These are phyloP conservation scores for Saturnispora hagleri DNA, from an alignment of 805 yeast genomes.

Conservation along the genomic window DNA sequence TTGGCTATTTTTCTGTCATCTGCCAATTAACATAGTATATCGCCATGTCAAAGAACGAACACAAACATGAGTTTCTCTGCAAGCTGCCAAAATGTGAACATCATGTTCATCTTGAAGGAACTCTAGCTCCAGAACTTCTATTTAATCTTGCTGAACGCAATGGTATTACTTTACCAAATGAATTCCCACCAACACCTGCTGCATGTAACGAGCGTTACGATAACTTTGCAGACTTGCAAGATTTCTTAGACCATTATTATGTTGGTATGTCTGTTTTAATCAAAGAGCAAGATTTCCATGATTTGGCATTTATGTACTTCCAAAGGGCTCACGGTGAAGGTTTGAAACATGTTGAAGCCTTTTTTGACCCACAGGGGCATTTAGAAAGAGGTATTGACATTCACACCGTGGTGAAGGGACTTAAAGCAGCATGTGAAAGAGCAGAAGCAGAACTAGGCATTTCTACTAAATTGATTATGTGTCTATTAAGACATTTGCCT, in stretches of 20 bases:
- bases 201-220: constrained; percentile 51
- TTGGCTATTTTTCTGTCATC: background rate
- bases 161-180: constrained; percentile 47
- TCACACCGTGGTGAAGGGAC: constrained; percentile 55
- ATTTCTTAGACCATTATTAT: constrained; percentile 70
- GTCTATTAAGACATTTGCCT: constrained; percentile 70
- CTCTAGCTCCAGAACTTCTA: constrained; percentile 65
- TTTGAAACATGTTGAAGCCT: constrained; percentile 61
- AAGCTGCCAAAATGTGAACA: constrained; percentile 85
- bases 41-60: background rate
- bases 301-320: constrained; percentile 70
- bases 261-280: constrained; percentile 73
- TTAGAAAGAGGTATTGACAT: constrained; percentile 54
- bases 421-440: constrained; percentile 54
- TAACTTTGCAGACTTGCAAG: constrained; percentile 60
- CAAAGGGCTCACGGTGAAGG: constrained; percentile 49
- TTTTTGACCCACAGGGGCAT: constrained; percentile 83
- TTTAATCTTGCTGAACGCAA: constrained; percentile 64
- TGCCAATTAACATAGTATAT: background rate
- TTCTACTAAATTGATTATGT: constrained; percentile 69
- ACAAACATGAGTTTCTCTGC: constrained; percentile 41
- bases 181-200: constrained; percentile 52
- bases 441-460: constrained; percentile 55
- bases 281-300: constrained; percentile 62
- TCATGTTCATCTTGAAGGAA: constrained; percentile 79